Evolutionary conservation across 768 basidiomycete species (phyloP).

Genomic region (Pleurotus cornucopiae): DNA sequence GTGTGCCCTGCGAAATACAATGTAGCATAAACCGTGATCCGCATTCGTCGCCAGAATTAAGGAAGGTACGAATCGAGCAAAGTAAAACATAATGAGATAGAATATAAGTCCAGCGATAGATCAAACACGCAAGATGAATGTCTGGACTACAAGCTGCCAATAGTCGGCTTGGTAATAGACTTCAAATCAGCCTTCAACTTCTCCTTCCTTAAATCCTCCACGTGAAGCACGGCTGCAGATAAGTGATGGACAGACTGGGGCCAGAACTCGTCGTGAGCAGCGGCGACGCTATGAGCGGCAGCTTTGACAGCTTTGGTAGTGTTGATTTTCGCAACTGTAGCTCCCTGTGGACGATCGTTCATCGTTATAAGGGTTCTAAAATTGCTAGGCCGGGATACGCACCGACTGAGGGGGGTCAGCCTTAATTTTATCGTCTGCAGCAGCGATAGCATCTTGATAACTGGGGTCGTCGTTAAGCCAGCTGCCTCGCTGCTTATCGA

Average conservation of each 20-base stretch:
- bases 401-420: neutral
- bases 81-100: no score
- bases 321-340: neutral
- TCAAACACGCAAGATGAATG: neutral
- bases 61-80: no score
- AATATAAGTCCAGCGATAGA: no score
- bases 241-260: neutral
- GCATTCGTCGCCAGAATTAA: no score
- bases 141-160: neutral
- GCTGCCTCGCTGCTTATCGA: neutral
- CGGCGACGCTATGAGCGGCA: neutral
- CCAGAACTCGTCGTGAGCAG: neutral
- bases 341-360: neutral
- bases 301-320: neutral
- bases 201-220: neutral
- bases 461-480: slow-evolving; percentile 2
- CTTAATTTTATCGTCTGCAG: slow-evolving; percentile 1
- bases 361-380: neutral
- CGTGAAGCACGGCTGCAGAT: neutral
- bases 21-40: no score
- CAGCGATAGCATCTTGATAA: slow-evolving; percentile 3
- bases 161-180: neutral
- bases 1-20: no score
- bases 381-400: neutral
- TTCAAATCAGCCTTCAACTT: neutral